Percentiles rank a stretch among this genome's conserved stretches.
phyloP scores from a whole-genome alignment of 495 filamentous ascomycete genomes.

The Staphylotrichum tortipilum region DNA sequence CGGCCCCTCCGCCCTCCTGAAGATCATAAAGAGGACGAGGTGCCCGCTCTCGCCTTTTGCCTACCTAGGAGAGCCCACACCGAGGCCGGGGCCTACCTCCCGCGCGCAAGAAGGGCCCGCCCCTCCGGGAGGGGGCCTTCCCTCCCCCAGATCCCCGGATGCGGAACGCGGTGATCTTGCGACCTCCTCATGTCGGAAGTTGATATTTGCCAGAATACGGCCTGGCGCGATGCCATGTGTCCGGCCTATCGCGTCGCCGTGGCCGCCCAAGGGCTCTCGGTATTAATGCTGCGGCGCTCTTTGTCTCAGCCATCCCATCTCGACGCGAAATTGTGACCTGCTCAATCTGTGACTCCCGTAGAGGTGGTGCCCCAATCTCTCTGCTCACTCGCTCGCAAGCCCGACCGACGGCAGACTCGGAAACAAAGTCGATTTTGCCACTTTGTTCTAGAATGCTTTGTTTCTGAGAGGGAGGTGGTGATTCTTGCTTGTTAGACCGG shows the following conservation, averaged over 20 bases:
- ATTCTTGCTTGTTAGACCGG: too few species aligned
- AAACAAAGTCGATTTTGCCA: neutral
- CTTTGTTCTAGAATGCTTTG: neutral
- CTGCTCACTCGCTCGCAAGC: neutral
- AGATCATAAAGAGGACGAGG: neutral
- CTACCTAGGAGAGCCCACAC: too few species aligned
- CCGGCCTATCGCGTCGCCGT: neutral
- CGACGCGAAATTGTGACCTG: neutral
- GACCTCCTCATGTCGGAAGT: constrained; percentile 17
- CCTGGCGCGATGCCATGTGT: neutral
- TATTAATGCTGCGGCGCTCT: neutral
- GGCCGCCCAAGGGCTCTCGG: too few species aligned
- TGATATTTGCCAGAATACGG: constrained; percentile 26
- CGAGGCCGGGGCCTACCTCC: too few species aligned
- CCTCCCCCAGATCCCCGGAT: neutral
- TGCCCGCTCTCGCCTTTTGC: neutral
- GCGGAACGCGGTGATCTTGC: neutral
- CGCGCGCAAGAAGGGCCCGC: neutral
- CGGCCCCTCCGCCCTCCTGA: neutral
- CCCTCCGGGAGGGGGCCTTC: neutral
- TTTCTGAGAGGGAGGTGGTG: neutral
- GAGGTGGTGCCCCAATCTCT: too few species aligned
- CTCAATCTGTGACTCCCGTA: too few species aligned
- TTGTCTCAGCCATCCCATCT: neutral
- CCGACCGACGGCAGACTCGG: too few species aligned